Base-by-base conservation (phyloP, 1,284 basidiomycete genomes). In the Pseudozyma tsukubaensis region DNA sequence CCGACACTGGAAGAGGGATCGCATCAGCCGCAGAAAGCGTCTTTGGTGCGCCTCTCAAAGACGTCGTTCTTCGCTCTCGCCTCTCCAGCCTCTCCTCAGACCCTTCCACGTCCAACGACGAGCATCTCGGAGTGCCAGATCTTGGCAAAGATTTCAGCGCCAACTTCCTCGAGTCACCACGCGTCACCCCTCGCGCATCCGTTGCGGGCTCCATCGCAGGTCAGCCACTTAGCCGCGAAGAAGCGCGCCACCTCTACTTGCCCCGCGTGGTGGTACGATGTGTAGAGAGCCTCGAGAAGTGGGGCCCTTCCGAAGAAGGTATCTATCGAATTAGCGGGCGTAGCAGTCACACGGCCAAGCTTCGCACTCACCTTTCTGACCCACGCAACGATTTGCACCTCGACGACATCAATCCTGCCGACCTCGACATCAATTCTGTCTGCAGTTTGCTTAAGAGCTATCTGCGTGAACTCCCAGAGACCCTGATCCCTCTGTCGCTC, bases 391-490 rank as follows among this genome's bases (percentile, higher is more conserved):
- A 83, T 50, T 50, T 83, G 19, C 36, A 53, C 11, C 64, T 83
- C 14, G 62, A 61, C 37, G 70, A 78, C 50, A 76, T 83, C 55
- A 63, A 63, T 12, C 82, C 82, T 0, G 81, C 78, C 10, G 82
- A 83, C 39, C 59, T 83, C 16, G 82, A 83, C 64, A 73, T 83
- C 50, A 81, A 83, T 56, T 78, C 77, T 37, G 82, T 83, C 18
- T 83, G 81, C 75, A 80, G 78, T 52, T 48, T 82, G 48, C 67
- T 83, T 47, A 83, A 83, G 64, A 66, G 65, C 56, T 83, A 82
- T 59, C 63, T 83, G 34, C 59, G 82, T 14, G 82, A 81, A 54
- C 59, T 83, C 18, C 82, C 82, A 1, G 76, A 78, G 21, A 51
- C 68, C 14, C 54, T 83, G 14, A 61, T 82, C 11, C 68, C 79